A percentile compares a stretch with the other conserved stretches of the same genome.
Conservation (phyloP, 1,284 basidiomycete genomes). For the Naganishia sp. region DNA sequence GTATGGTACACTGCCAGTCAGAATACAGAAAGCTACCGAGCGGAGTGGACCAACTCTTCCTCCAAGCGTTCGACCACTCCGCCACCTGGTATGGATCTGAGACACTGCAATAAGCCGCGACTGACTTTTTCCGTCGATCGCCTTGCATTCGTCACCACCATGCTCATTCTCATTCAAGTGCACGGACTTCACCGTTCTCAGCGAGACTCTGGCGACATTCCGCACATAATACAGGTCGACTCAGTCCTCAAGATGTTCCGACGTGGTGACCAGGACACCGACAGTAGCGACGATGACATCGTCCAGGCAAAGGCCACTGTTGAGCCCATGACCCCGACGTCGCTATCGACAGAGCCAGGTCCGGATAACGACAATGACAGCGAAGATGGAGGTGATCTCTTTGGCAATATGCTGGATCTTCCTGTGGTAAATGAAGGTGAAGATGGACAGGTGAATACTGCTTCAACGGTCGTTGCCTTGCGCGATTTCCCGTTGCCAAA, state of each 20-base stretch:
- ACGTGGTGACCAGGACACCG: constrained; percentile 14
- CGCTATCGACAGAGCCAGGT: constrained; percentile 45
- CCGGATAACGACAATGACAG: constrained; percentile 49
- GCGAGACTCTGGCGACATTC: not conserved
- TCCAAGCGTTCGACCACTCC: too few species aligned
- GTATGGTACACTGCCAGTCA: not conserved
- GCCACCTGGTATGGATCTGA: not conserved
- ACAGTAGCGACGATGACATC: constrained; percentile 16
- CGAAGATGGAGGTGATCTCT: constrained; percentile 64
- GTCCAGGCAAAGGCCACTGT: not conserved
- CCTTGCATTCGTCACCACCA: not conserved
- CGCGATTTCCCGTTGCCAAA: constrained; percentile 79
- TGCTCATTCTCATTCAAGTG: not conserved
- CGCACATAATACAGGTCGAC: not conserved
- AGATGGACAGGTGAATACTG: constrained; percentile 42
- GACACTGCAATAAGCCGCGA: not conserved
- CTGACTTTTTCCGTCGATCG: not conserved
- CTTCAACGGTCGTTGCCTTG: constrained; percentile 64
- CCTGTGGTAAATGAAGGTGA: constrained; percentile 58
- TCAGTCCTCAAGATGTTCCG: constrained; percentile 13
- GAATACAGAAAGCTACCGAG: too few species aligned
- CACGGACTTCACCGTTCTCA: not conserved
- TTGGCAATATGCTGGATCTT: constrained; percentile 71
- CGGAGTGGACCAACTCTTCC: too few species aligned
- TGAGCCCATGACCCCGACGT: not conserved